These are phyloP conservation scores for Neurospora hispaniola DNA, from an alignment of 495 filamentous ascomycete genomes.

Conservation along the genomic window DNA sequence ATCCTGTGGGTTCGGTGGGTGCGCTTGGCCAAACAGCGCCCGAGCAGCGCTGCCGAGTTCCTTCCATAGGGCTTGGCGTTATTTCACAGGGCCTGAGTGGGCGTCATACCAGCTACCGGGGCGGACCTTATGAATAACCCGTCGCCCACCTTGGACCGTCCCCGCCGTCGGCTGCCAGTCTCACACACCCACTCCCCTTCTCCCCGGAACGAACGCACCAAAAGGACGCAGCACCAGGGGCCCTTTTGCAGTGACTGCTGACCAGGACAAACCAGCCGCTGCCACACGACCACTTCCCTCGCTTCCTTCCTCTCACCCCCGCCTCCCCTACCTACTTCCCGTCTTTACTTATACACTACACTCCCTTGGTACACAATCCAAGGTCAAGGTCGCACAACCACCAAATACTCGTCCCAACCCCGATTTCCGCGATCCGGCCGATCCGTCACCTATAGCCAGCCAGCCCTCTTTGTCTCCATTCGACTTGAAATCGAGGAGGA, in stretches of 20 bases:
- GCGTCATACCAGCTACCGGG: background rate
- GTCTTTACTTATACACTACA: background rate
- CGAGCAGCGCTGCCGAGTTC: background rate
- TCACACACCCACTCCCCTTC: background rate
- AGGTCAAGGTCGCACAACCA: background rate
- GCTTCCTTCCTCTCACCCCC: background rate
- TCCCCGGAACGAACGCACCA: background rate
- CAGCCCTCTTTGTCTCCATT: background rate
- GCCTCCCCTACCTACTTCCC: background rate
- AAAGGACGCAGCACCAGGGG: background rate
- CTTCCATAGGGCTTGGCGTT: slow-evolving; percentile 1
- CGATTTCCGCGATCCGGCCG: background rate
- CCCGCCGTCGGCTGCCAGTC: background rate
- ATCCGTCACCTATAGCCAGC: background rate
- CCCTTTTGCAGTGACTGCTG: background rate
- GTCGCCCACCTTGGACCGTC: background rate
- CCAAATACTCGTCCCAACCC: background rate
- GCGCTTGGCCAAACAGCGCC: background rate
- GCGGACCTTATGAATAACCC: background rate
- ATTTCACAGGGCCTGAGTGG: slow-evolving; percentile 1
- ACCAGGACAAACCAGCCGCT: background rate
- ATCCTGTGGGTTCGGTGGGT: background rate
- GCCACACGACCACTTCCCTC: background rate
- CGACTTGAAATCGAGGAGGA: background rate
- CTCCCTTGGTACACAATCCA: background rate